Percentiles rank a stretch among this genome's conserved stretches.
Conservation (phyloP, 2,329 filamentous ascomycete species). For the Didymella lethalis region DNA sequence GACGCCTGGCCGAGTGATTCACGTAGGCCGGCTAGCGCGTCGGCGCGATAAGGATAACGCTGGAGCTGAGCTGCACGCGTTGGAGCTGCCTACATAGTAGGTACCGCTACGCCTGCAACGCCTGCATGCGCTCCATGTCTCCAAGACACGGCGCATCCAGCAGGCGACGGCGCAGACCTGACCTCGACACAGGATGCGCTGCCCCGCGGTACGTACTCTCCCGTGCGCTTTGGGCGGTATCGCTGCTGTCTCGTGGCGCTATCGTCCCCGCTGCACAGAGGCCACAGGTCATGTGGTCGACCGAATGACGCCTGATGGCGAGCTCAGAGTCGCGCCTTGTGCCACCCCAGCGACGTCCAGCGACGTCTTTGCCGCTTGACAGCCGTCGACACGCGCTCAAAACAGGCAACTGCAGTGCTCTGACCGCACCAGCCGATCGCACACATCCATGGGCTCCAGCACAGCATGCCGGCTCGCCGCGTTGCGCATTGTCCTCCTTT, state of each 20-base stretch:
- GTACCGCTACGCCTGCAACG: too few relatives aligned
- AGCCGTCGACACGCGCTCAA: neutral
- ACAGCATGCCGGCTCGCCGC: conserved; percentile 12
- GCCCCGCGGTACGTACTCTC: conserved; percentile 14
- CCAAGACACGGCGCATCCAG: conserved; percentile 3
- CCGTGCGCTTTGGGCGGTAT: conserved; percentile 13
- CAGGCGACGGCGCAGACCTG: conserved; percentile 8
- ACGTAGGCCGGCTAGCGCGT: conserved; percentile 9
- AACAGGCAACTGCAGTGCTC: conserved; percentile 14
- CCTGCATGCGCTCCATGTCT: conserved; percentile 18
- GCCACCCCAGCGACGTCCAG: conserved; percentile 23
- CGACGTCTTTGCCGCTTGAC: conserved; percentile 14
- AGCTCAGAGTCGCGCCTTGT: conserved; percentile 25
- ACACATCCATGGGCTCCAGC: conserved; percentile 6
- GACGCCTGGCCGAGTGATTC: conserved; percentile 24
- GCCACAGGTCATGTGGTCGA: conserved; percentile 33
- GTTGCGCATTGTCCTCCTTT: conserved; percentile 10
- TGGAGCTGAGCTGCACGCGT: conserved; percentile 17
- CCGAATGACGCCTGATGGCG: conserved; percentile 34
- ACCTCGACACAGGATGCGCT: conserved; percentile 9
- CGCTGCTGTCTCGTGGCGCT: conserved; percentile 23
- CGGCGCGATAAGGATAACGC: conserved; percentile 6
- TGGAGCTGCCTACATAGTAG: neutral
- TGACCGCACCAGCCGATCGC: conserved; percentile 12
- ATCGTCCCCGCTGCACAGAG: conserved; percentile 12